A percentile compares a stretch with the other conserved stretches of the same genome.
phyloP scores from a whole-genome alignment of 768 basidiomycete genomes.

The Russula foetens region DNA sequence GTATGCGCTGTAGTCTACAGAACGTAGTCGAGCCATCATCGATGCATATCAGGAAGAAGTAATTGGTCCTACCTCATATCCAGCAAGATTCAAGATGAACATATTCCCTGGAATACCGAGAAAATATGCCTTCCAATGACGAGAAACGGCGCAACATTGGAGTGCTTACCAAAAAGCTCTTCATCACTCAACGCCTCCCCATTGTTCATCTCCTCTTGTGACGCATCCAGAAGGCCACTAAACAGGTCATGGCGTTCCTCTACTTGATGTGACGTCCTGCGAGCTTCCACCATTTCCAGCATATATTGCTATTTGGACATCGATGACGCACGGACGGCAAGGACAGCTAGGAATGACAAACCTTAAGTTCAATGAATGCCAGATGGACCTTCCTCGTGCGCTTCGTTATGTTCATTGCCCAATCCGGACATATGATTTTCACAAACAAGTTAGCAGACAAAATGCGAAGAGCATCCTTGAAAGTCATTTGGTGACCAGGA shows the following conservation, averaged over 20 bases:
- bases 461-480: constrained; percentile 40
- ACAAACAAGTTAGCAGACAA: constrained; percentile 32
- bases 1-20: constrained; percentile 32
- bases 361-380: constrained; percentile 40
- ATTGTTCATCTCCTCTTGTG: constrained; percentile 15
- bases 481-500: constrained; percentile 38
- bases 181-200: constrained; percentile 14
- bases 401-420: constrained; percentile 33
- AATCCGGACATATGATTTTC: constrained; percentile 34
- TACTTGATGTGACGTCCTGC: constrained; percentile 12
- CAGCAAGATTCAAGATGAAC: constrained; percentile 29
- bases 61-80: constrained; percentile 23
- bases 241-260: constrained; percentile 24
- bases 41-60: not conserved
- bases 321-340: no score
- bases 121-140: not conserved
- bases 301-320: constrained; percentile 21
- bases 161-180: constrained; percentile 18
- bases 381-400: constrained; percentile 27
- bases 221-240: constrained; percentile 22
- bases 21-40: no score
- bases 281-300: constrained; percentile 23
- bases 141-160: not conserved
- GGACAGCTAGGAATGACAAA: constrained; percentile 15
- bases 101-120: constrained; percentile 16